A percentile compares a stretch with the other conserved stretches of the same genome.
These are phyloP conservation scores for Fusarium begoniae DNA, from an alignment of 2,329 filamentous ascomycete genomes.

Conservation along the genomic window DNA sequence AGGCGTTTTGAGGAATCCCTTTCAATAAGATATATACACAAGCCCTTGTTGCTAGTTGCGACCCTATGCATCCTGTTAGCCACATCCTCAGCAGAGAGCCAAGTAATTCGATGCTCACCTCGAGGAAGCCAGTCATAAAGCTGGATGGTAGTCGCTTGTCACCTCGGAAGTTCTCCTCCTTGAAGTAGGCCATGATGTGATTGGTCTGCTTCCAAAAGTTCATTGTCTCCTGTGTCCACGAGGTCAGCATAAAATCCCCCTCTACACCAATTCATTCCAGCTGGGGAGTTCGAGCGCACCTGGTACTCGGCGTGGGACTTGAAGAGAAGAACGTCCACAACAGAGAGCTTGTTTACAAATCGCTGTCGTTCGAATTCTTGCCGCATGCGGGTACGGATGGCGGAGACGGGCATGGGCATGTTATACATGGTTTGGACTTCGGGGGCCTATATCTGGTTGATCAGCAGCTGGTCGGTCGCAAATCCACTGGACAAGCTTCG, in stretches of 20 bases:
- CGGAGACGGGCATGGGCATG: conserved; percentile 85
- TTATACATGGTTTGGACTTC: conserved; percentile 99
- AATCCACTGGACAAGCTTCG: background rate
- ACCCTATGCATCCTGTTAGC: conserved; percentile 52
- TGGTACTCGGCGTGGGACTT: conserved; percentile 95
- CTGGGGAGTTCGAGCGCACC: conserved; percentile 60
- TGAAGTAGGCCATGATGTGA: conserved; percentile 97
- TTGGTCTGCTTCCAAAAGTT: conserved; percentile 99
- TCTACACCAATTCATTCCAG: conserved; percentile 65
- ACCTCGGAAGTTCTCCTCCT: conserved; percentile 81
- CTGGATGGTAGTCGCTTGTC: conserved; percentile 80
- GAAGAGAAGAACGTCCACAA: conserved; percentile 89
- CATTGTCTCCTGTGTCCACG: conserved; percentile 80
- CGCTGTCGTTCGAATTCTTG: conserved; percentile 97
- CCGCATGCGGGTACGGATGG: conserved; percentile 90
- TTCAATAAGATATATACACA: conserved; percentile 50
- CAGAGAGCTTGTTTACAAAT: conserved; percentile 87
- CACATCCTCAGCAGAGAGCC: background rate
- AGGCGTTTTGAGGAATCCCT: conserved; percentile 47
- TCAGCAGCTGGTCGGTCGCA: conserved; percentile 18
- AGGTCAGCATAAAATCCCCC: conserved; percentile 17
- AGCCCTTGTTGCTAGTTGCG: conserved; percentile 60
- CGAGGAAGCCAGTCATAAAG: conserved; percentile 95
- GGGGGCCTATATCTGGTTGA: conserved; percentile 71
- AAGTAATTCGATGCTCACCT: conserved; percentile 67